phyloP scores from a whole-genome alignment of 1,284 basidiomycete genomes.

The Sutorius eximius region DNA sequence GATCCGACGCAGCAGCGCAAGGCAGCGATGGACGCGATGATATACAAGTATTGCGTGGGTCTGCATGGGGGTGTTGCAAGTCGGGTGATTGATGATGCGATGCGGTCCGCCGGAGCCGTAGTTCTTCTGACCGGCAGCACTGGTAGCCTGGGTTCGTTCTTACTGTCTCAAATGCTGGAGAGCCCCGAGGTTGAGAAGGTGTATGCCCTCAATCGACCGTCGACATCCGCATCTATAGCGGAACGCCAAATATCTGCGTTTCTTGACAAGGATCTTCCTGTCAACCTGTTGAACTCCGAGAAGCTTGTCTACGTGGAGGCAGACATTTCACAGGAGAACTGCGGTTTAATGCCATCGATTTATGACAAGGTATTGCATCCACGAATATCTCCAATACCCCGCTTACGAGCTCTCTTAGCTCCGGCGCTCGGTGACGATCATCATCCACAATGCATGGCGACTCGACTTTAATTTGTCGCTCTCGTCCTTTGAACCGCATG shows the following conservation, averaged over 20 bases:
- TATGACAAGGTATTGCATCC: conserved; percentile 3
- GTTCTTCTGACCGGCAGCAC: conserved; percentile 7
- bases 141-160: conserved; percentile 2
- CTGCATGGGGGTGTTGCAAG: not conserved
- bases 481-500: conserved; percentile 3
- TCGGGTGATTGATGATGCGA: not conserved
- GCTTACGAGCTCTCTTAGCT: not conserved
- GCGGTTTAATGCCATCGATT: not conserved
- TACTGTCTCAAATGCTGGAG: not conserved
- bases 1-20: not conserved
- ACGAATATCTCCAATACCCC: not conserved
- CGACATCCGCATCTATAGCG: not conserved
- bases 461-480: conserved; percentile 10
- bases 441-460: conserved; percentile 8
- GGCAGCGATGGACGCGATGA: conserved; percentile 4
- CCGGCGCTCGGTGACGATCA: conserved; percentile 2
- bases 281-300: not conserved
- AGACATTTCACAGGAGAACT: conserved; percentile 1
- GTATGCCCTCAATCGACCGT: conserved; percentile 7
- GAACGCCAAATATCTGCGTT: conserved; percentile 1
- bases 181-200: not conserved
- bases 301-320: conserved; percentile 5
- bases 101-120: not conserved
- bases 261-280: not conserved
- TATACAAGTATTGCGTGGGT: not conserved